Evolutionary conservation across 208 protist genomes (phyloP).

Genomic region (Leishmania martiniquensis): DNA sequence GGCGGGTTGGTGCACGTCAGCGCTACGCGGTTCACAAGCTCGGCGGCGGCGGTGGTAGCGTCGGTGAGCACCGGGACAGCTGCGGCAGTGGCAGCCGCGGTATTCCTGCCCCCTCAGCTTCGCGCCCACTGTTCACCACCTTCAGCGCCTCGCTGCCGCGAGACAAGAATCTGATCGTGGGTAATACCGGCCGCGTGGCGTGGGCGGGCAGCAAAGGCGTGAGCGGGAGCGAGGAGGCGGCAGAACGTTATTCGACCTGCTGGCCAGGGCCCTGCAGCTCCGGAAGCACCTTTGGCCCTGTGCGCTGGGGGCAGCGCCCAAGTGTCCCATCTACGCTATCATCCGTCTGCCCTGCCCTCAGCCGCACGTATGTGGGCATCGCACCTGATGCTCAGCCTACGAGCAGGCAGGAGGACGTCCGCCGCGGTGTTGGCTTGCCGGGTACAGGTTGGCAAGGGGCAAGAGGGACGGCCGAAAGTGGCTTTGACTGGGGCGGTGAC

Average conservation of each 20-base stretch:
- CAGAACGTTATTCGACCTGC: neutral
- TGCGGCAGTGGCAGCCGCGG: constrained; percentile 8
- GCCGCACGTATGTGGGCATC: constrained; percentile 18
- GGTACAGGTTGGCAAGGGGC: constrained; percentile 15
- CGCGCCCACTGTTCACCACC: constrained; percentile 28
- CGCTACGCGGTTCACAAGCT: constrained; percentile 3
- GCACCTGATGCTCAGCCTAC: constrained; percentile 1
- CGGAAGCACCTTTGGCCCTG: neutral
- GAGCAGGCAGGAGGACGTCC: neutral
- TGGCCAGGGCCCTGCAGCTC: neutral
- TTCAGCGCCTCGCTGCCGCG: constrained; percentile 19
- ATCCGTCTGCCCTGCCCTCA: constrained; percentile 9
- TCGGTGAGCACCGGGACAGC: neutral
- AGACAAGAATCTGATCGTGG: constrained; percentile 14
- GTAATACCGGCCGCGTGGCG: constrained; percentile 15
- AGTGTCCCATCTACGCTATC: neutral
- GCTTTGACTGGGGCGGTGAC: neutral
- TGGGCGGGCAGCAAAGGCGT: constrained; percentile 1
- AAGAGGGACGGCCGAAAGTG: neutral
- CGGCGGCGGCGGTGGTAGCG: neutral
- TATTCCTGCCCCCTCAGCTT: constrained; percentile 13
- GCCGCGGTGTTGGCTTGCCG: constrained; percentile 6
- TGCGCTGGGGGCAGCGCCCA: neutral
- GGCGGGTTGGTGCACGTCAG: neutral
- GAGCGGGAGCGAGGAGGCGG: neutral